Base-by-base conservation (phyloP, 441 rosid genomes). In the Capsella rubella region DNA sequence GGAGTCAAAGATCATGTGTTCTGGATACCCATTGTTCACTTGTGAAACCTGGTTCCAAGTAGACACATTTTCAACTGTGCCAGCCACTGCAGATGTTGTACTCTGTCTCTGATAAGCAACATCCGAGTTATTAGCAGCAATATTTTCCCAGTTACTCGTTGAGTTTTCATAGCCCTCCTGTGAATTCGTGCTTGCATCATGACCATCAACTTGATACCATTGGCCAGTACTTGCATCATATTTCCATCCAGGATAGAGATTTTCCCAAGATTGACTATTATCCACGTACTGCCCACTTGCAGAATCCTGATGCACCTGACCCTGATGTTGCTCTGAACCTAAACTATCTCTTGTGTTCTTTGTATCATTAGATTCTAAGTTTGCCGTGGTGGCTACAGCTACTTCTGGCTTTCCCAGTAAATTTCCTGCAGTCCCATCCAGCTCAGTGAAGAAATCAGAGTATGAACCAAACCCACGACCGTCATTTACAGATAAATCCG, bases 221-320 rank as follows among this genome's bases (percentile, higher is more conserved):
- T 87, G 95, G 65, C 87, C 95, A 59, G 92, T 83, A 74, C 50
- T 86, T 40, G 80, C 74, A 77, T 96, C 98, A 79, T 75, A 88
- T 73, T 81, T 86, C 99, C 99, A 96, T n/a, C 99, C 99, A 0
- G 99, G 98, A 82, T 91, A 96, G 80, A 83, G 64, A 79, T 75
- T 84, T 74, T 93, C 97, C 98, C 96, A 91, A 56, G 88, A 66
- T 77, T 87, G 92, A 72, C 78, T 85, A 74, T 80, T 80, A 81
- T 77, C 84, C 57, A 81, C 35, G 77, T 81, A 90, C 74, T 86
- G 90, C 62, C 69, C 88, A 75, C 81, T 83, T 40, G 71, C 80
- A 69, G 66, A 82, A 57, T 72, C 82, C 43, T 79, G 87, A 60
- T 79, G 61, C 70, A 78, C 72, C 54, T 81, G 86, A 71, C 72